Evolutionary conservation across 129 eudicot species (phyloP).

Genomic region (Lactuca saligna): DNA sequence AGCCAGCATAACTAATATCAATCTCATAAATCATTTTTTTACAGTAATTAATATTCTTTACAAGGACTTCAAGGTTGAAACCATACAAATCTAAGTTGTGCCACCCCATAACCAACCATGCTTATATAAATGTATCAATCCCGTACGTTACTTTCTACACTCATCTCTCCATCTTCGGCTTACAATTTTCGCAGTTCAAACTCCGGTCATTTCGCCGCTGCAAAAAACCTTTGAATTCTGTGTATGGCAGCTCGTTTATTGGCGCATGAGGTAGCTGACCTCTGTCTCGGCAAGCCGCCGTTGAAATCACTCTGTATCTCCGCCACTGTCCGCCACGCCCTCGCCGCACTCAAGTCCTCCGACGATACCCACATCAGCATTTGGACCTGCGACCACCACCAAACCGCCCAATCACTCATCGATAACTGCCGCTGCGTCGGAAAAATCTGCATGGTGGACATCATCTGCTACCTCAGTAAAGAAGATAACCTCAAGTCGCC

Average conservation of each 20-base stretch:
- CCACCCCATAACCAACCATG: neutral
- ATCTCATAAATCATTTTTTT: neutral
- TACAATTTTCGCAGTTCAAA: neutral
- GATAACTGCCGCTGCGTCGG: slow-evolving; percentile 60
- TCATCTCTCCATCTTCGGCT: neutral
- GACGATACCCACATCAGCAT: slow-evolving; percentile 58
- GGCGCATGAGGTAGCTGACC: slow-evolving; percentile 72
- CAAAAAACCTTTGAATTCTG: neutral
- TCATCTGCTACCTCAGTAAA: slow-evolving; percentile 61
- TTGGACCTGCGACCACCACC: slow-evolving; percentile 61
- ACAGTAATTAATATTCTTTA: neutral
- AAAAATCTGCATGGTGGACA: slow-evolving; percentile 76
- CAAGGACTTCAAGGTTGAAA: no score
- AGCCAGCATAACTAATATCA: no score
- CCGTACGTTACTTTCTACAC: slow-evolving; percentile 8
- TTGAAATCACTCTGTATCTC: slow-evolving; percentile 57
- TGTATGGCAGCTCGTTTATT: slow-evolving; percentile 80
- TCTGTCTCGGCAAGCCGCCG: slow-evolving; percentile 85
- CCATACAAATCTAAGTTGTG: no score
- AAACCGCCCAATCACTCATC: neutral
- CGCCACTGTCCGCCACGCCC: slow-evolving; percentile 64
- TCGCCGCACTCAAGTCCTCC: slow-evolving; percentile 55
- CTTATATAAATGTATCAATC: slow-evolving; percentile 15
- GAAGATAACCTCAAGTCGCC: slow-evolving; percentile 58
- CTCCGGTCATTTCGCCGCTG: neutral